Conservation (phyloP, 2,329 filamentous ascomycete genomes). For the Dactylellina leptospora region DNA sequence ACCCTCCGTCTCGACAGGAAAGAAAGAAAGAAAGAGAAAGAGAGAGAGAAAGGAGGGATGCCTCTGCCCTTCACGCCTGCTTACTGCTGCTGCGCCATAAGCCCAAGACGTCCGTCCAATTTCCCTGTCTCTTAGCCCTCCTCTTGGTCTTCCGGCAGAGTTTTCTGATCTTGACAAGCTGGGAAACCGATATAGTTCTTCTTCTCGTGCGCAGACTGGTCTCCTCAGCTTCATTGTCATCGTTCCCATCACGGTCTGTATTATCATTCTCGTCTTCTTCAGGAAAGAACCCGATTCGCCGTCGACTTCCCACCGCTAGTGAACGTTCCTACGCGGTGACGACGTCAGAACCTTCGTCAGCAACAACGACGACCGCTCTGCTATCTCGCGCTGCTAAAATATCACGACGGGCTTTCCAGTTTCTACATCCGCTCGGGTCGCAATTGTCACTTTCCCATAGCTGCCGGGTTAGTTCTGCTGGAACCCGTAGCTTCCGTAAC, state of each 20-base stretch:
- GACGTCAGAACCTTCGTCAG: slow-evolving; percentile 5
- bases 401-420: too few relatives aligned
- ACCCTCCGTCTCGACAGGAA: too few relatives aligned
- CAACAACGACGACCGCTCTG: background rate
- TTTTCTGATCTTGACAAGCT: background rate
- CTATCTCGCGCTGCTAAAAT: background rate
- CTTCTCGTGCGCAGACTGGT: too few relatives aligned
- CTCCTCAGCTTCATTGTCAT: background rate
- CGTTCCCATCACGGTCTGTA: background rate
- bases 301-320: too few relatives aligned
- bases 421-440: too few relatives aligned
- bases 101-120: slow-evolving; percentile 23
- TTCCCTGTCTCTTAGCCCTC: slow-evolving; percentile 1
- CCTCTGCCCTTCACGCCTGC: background rate
- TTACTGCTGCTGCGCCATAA: slow-evolving; percentile 38
- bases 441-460: background rate
- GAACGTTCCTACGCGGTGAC: too few relatives aligned
- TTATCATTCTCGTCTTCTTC: background rate
- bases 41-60: too few relatives aligned
- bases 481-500: slow-evolving; percentile 24
- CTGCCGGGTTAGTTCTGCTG: slow-evolving; percentile 4
- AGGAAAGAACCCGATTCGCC: background rate
- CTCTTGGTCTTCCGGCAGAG: background rate
- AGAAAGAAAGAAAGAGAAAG: too few relatives aligned
- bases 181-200: background rate